Percentiles rank a stretch among this genome's conserved stretches.
phyloP scores from a whole-genome alignment of 768 basidiomycete species.

The Trametes sanguinea region DNA sequence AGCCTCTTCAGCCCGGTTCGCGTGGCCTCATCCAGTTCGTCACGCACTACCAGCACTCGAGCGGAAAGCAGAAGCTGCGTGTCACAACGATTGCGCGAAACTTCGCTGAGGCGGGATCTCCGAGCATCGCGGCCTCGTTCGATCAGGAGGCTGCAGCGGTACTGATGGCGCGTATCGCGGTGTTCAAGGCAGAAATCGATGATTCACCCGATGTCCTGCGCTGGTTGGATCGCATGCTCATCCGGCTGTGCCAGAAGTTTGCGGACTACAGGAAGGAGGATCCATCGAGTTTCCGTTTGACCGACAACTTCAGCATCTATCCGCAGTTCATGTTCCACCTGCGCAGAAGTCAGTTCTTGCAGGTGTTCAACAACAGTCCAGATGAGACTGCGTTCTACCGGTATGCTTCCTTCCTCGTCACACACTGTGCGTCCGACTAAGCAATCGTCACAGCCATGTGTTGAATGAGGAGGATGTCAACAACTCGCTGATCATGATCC shows the following conservation, averaged over 20 bases:
- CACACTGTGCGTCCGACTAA: not conserved
- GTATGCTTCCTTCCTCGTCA: conserved; percentile 41
- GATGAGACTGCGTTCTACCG: conserved; percentile 99
- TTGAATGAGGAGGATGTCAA: conserved; percentile 98
- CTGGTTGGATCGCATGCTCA: conserved; percentile 99
- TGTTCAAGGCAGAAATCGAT: conserved; percentile 99
- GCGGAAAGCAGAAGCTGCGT: conserved; percentile 90
- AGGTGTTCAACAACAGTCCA: conserved; percentile 99
- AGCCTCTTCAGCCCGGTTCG: conserved; percentile 84
- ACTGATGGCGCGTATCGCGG: conserved; percentile 97
- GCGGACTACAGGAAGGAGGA: conserved; percentile 99
- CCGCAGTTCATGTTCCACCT: conserved; percentile 99
- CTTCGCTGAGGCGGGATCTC: conserved; percentile 97
- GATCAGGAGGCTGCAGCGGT: conserved; percentile 99
- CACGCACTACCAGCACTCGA: conserved; percentile 97
- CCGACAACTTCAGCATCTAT: conserved; percentile 97
- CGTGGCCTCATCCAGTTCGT: conserved; percentile 97
- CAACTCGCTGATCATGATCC: conserved; percentile 99
- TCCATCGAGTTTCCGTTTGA: conserved; percentile 87
- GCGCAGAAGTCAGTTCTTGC: conserved; percentile 94
- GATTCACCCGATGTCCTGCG: conserved; percentile 94
- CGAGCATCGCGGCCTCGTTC: conserved; percentile 88
- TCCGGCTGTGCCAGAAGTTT: conserved; percentile 98
- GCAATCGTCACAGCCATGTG: conserved; percentile 65
- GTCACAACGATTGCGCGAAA: conserved; percentile 98